Percentiles rank a stretch among this genome's conserved stretches.
Evolutionary conservation across 2,329 filamentous ascomycete genomes (phyloP).

Genomic region (Aspergillus oerlinghausenensis): DNA sequence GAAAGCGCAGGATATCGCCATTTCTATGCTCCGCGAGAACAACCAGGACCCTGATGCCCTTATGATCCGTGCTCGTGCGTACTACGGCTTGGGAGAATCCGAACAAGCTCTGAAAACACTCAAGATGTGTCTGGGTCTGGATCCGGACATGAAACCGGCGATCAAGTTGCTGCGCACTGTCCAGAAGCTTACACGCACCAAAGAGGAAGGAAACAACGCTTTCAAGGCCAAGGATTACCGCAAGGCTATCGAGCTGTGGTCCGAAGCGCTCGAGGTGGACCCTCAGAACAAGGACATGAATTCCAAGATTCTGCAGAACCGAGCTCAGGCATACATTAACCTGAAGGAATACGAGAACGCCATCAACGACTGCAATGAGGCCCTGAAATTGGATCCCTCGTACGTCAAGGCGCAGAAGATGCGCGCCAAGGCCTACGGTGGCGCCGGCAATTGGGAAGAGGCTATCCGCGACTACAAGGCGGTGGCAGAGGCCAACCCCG

Average conservation of each 20-base stretch:
- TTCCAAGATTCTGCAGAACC: constrained; percentile 89
- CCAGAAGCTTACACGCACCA: constrained; percentile 87
- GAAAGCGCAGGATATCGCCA: constrained; percentile 88
- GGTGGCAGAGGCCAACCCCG: constrained; percentile 75
- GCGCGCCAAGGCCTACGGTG: constrained; percentile 82
- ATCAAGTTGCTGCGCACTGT: constrained; percentile 85
- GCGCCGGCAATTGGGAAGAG: constrained; percentile 86
- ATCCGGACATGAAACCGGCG: constrained; percentile 85
- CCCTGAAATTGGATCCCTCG: constrained; percentile 72
- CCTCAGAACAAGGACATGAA: constrained; percentile 87
- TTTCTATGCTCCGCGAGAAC: constrained; percentile 79
- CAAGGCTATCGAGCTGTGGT: constrained; percentile 79
- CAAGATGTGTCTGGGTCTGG: constrained; percentile 80
- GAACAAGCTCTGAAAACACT: constrained; percentile 92
- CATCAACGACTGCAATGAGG: constrained; percentile 79
- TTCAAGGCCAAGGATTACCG: constrained; percentile 83
- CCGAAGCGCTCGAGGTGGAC: constrained; percentile 77
- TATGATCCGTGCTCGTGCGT: constrained; percentile 77
- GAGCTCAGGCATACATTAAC: constrained; percentile 73
- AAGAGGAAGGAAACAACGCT: constrained; percentile 84
- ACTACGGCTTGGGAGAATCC: constrained; percentile 91
- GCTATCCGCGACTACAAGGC: constrained; percentile 84
- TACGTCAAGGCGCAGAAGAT: constrained; percentile 93
- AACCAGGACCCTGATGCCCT: constrained; percentile 90
- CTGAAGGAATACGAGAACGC: constrained; percentile 80